Percentiles rank a stretch among this genome's conserved stretches.
These are phyloP conservation scores for Thelephora ganbajun DNA, from an alignment of 768 basidiomycete genomes.

Conservation along the genomic window DNA sequence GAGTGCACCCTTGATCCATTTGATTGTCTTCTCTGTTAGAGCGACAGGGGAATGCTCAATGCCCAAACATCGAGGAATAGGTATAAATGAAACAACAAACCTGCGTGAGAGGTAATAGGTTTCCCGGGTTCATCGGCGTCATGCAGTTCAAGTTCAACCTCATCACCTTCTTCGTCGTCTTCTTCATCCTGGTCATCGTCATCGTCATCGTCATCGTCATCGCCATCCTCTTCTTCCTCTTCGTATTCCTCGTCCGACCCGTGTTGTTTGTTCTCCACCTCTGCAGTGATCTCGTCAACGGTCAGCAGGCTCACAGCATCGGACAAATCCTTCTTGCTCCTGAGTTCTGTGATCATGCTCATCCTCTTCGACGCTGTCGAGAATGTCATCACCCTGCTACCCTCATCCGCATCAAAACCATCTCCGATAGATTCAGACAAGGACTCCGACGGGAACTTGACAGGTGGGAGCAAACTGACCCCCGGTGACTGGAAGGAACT, in stretches of 20 bases:
- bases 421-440: conserved; percentile 56
- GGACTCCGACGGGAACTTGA: conserved; percentile 65
- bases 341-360: conserved; percentile 71
- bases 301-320: conserved; percentile 90
- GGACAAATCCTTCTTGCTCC: conserved; percentile 70
- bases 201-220: conserved; percentile 30
- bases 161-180: conserved; percentile 28
- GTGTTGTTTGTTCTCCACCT: conserved; percentile 56
- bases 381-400: conserved; percentile 26
- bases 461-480: conserved; percentile 61
- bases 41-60: conserved; percentile 1
- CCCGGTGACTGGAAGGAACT: conserved; percentile 17
- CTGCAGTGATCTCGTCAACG: conserved; percentile 95
- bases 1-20: conserved; percentile 95
- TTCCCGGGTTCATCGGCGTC: conserved; percentile 32
- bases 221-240: conserved; percentile 24
- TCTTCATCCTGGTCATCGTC: conserved; percentile 35
- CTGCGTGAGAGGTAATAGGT: conserved; percentile 40
- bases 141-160: conserved; percentile 25
- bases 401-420: neutral
- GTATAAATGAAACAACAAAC: conserved; percentile 16
- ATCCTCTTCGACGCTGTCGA: conserved; percentile 45
- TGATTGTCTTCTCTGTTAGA: conserved; percentile 46
- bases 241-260: conserved; percentile 43
- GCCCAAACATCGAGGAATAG: conserved; percentile 1